A percentile compares a stretch with the other conserved stretches of the same genome.
These are phyloP conservation scores for Cercospora sp. DNA, from an alignment of 2,329 filamentous ascomycete genomes.

Conservation along the genomic window DNA sequence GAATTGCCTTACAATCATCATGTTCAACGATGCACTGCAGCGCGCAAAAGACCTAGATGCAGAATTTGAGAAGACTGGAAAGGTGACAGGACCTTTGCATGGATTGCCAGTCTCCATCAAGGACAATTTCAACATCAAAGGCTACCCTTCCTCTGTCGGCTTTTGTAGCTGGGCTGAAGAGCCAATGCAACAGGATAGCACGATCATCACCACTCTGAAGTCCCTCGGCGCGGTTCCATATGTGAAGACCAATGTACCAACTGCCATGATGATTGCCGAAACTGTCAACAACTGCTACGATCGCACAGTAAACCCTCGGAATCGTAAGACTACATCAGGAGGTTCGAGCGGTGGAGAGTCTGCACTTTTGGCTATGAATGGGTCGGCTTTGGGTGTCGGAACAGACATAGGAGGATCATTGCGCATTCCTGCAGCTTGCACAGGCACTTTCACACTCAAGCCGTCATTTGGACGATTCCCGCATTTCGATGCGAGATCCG, in stretches of 20 bases:
- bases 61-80: constrained; percentile 48
- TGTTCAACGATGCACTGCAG: constrained; percentile 56
- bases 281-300: constrained; percentile 66
- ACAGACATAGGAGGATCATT: constrained; percentile 64
- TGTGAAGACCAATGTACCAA: constrained; percentile 69
- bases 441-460: constrained; percentile 58
- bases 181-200: constrained; percentile 57
- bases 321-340: constrained; percentile 60
- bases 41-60: constrained; percentile 56
- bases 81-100: constrained; percentile 63
- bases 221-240: constrained; percentile 66
- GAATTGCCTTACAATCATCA: constrained; percentile 60
- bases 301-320: constrained; percentile 57
- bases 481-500: constrained; percentile 55
- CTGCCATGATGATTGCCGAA: constrained; percentile 68
- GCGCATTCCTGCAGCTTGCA: constrained; percentile 58
- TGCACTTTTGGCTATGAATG: constrained; percentile 60
- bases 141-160: constrained; percentile 62
- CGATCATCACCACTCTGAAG: constrained; percentile 59
- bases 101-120: constrained; percentile 68
- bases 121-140: constrained; percentile 66
- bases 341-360: constrained; percentile 68
- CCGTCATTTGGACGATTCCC: constrained; percentile 62
- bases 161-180: constrained; percentile 63
- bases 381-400: constrained; percentile 62